Base-by-base conservation (phyloP, 2,329 filamentous ascomycete species). In the Aciculosporium take region DNA sequence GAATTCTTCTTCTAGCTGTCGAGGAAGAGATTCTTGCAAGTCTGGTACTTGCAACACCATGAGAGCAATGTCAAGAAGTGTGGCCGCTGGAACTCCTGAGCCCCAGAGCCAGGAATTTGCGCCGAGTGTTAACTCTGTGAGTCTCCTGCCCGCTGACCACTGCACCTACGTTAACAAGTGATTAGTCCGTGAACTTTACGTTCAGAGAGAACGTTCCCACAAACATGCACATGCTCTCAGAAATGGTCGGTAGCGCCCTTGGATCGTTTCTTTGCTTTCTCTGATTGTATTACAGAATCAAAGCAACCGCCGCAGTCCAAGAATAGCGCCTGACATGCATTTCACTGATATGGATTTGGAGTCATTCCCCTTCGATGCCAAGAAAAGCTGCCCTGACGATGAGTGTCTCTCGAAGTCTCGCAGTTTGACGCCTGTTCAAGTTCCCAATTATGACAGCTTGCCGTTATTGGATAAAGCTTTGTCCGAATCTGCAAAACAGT, bases 381-480 rank as follows among this genome's bases (percentile, higher is more conserved):
- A n/a, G 23, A 40, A 34, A 3, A 21, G 21, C 13, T 27, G n/a
- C 34, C 25, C 32, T 18, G n/a, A 24, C 12, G 32, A 29, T 30
- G 15, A 12, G 10, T 9, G 1, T 24, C 24, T n/a, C 7, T 36
- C 34, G 28, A 25, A 15, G 29, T 31, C 33, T 42, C 40, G 40
- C 24, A 37, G 21, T 10, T 20, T 9, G 15, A 37, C 34, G 21
- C 40, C 40, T 7, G 9, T 23, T 17, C 32, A 33, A 13, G n/a
- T 3, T 13, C 21, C 27, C 29, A n/a, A 30, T 17, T 12, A 40
- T 13, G 37, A 32, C 5, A 30, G 21, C 7, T 17, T 24, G 3
- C 31, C 20, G 8, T 7, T 20, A 4, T n/a, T 44, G n/a, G 28
- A 40, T 15, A 45, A 48, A 41, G 24, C 46, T 12, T 30, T 45